Evolutionary conservation across 108 stramenopile genomes (phyloP), one percentile per base, ranked within the genome.

Genomic region (Stephanodiscus minutulus): DNA sequence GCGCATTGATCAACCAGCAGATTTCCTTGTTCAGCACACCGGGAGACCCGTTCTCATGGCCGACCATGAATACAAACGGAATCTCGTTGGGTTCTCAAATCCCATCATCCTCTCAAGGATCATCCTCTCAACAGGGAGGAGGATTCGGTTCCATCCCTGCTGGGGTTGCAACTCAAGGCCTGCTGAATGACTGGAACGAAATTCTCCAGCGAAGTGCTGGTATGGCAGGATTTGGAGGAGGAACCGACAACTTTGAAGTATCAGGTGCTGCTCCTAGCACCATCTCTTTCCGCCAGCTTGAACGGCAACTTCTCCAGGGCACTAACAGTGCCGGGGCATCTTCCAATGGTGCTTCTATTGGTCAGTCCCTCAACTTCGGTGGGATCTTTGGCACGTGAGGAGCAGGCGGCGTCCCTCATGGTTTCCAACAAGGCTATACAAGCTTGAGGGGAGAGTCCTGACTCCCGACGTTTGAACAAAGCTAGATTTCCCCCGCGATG

Each of bases 1-100:
- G 78, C 7, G 71, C 71, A 0, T 66, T 79, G 36, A 33, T 79
- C 21, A 79, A 79, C 50, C 71, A 72, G 37, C 70, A 79, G 53
- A 79, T 79, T 44, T 72, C 70, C 17, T 49, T 61, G 46, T 71
- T 71, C 70, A 71, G 39, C 48, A 22, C 49, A 21, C 36, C 60
- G 15, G 59, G 59, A 43, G 59, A 60, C 21, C n/a, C 59, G n/a
- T 39, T 60, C 9, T 60, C 59, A 20, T 60, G 21, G 17, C 21
- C 59, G 0, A 60, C 59, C 5, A 60, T 60, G 36, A 60, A 60
- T 60, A 35, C 55, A 24, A 13, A 33, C 3, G 55, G 29, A 56
- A 5, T 29, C 11, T 44, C 43, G 13, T 56, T 56, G 55, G 55
- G 28, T 15, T 29, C 27, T 56, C 25, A 24, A 37, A 55, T 68